These are phyloP conservation scores for Termitomyces sp. DNA, from an alignment of 768 basidiomycete genomes.

Conservation along the genomic window DNA sequence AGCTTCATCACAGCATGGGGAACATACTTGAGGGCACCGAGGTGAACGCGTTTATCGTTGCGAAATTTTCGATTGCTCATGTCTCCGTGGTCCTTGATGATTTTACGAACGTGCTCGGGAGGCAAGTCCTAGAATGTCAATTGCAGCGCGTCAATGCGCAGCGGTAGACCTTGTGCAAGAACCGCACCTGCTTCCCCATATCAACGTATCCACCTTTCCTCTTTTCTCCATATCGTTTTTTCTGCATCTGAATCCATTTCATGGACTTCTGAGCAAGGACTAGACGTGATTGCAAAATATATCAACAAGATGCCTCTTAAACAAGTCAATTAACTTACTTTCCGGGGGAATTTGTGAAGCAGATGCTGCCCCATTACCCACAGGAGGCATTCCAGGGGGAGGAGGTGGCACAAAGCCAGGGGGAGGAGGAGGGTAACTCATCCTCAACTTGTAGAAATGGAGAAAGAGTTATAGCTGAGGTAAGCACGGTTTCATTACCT, in stretches of 20 bases:
- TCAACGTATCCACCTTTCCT: conserved; percentile 85
- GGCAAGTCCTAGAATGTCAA: conserved; percentile 68
- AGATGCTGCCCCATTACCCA: conserved; percentile 30
- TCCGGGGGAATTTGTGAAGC: conserved; percentile 41
- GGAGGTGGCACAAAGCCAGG: conserved; percentile 46
- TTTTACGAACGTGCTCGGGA: conserved; percentile 97
- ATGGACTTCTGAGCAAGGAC: conserved; percentile 87
- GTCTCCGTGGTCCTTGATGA: conserved; percentile 99
- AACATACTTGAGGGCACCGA: conserved; percentile 97
- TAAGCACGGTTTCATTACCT: conserved; percentile 24
- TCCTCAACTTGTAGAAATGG: conserved; percentile 28
- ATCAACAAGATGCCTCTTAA: conserved; percentile 12
- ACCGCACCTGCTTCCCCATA: conserved; percentile 80
- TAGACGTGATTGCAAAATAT: conserved; percentile 15
- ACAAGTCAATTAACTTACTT: conserved; percentile 25
- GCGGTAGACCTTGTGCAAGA: conserved; percentile 7
- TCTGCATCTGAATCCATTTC: conserved; percentile 96
- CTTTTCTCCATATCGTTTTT: conserved; percentile 88
- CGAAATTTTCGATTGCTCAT: conserved; percentile 99
- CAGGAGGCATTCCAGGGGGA: conserved; percentile 47
- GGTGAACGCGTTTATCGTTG: conserved; percentile 98
- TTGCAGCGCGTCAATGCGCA: conserved; percentile 1
- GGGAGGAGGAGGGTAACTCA: conserved; percentile 55
- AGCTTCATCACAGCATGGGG: conserved; percentile 99
- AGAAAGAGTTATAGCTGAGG: conserved; percentile 36